Evolutionary conservation across 164 flowering plant species (phyloP).

Genomic region (Hamamelis virginiana): DNA sequence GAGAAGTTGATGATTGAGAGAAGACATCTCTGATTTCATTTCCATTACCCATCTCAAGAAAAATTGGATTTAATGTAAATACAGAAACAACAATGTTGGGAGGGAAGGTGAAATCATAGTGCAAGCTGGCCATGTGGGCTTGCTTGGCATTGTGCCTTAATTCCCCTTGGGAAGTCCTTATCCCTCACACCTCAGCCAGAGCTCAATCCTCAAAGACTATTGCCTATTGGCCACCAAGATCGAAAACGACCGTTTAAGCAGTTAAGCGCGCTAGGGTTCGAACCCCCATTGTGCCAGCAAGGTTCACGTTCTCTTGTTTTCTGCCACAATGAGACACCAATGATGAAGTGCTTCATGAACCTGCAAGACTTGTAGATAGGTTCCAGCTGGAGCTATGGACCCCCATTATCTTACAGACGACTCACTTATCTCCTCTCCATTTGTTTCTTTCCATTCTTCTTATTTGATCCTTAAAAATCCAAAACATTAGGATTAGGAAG

Average conservation of each 20-base stretch:
- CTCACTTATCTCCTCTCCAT: no score
- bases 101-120: background rate
- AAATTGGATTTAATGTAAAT: background rate
- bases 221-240: background rate
- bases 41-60: background rate
- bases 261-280: background rate
- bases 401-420: no score
- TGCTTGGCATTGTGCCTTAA: slow-evolving; percentile 5
- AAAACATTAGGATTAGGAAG: no score
- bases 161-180: slow-evolving; percentile 6
- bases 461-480: no score
- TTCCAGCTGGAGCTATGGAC: no score
- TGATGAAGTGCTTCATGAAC: no score
- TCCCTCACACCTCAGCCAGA: slow-evolving; percentile 2
- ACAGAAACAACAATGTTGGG: background rate
- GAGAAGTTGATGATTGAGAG: no score
- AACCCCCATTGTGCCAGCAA: slow-evolving; percentile 5
- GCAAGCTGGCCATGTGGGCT: slow-evolving; percentile 23
- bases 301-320: slow-evolving; percentile 9
- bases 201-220: slow-evolving; percentile 5
- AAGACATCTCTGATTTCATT: no score
- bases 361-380: no score
- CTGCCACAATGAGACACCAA: background rate
- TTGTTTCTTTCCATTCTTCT: no score
- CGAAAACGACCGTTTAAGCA: slow-evolving; percentile 11